Conservation (phyloP, 148 eudicot species). For the Heliosperma pusillum region DNA sequence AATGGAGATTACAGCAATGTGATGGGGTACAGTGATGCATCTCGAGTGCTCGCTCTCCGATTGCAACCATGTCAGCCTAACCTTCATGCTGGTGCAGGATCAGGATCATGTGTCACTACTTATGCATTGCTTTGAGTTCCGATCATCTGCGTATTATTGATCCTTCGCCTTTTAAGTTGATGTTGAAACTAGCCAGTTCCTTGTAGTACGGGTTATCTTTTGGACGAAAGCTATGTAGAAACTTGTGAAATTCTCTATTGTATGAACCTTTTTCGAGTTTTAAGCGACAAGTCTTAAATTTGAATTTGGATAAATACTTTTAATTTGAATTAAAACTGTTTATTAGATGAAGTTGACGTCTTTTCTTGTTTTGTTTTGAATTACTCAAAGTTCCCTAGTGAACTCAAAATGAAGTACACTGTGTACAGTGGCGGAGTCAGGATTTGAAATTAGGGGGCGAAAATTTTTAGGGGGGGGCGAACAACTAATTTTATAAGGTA, state of each 20-base stretch:
- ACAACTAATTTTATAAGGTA: too few species aligned
- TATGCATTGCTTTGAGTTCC: slow-evolving; percentile 48
- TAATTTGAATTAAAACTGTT: not conserved
- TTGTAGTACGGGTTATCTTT: not conserved
- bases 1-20: slow-evolving; percentile 56
- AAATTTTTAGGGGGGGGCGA: too few species aligned
- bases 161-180: not conserved
- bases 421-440: too few species aligned
- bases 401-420: too few species aligned
- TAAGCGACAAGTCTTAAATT: too few species aligned
- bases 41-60: slow-evolving; percentile 46
- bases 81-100: slow-evolving; percentile 48
- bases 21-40: slow-evolving; percentile 33
- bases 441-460: too few species aligned
- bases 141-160: not conserved
- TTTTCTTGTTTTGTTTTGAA: too few species aligned
- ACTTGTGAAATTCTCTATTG: not conserved
- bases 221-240: not conserved
- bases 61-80: slow-evolving; percentile 43
- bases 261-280: too few species aligned
- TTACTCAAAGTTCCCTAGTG: too few species aligned
- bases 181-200: not conserved
- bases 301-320: too few species aligned
- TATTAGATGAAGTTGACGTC: not conserved
- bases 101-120: slow-evolving; percentile 55